phyloP scores from a whole-genome alignment of 225 moss, liverwort and hornwort species.

The Takakia lepidozioides region DNA sequence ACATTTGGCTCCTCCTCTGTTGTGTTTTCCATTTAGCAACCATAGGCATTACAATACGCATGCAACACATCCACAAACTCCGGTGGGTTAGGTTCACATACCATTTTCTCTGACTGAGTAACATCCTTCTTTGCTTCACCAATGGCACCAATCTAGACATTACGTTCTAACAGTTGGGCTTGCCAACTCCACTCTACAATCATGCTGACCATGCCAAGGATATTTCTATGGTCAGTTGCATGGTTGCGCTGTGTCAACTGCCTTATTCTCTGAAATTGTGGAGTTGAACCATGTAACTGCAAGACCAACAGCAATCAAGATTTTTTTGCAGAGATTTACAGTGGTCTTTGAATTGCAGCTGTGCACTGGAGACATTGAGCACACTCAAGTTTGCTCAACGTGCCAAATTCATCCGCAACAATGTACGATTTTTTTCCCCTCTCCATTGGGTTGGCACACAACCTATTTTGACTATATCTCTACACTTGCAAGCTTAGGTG shows the following conservation, averaged over 20 bases:
- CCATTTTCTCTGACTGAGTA: too few species aligned
- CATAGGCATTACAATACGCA: too few species aligned
- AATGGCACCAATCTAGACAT: too few species aligned
- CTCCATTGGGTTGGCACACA: neutral
- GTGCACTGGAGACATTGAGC: conserved; percentile 54
- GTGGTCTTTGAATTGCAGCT: conserved; percentile 18
- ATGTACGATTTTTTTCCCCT: conserved; percentile 18
- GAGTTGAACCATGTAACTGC: neutral
- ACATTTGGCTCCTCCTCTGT: neutral
- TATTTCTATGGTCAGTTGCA: neutral
- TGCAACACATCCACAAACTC: too few species aligned
- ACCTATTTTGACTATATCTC: neutral
- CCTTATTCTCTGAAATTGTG: neutral
- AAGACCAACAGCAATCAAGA: neutral
- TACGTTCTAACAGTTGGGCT: too few species aligned
- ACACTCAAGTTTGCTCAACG: conserved; percentile 65
- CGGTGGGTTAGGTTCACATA: too few species aligned
- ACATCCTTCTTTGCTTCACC: too few species aligned
- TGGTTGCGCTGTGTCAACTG: neutral
- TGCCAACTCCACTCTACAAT: too few species aligned
- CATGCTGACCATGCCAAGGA: too few species aligned
- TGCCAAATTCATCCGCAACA: conserved; percentile 65
- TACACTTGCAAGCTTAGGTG: too few species aligned
- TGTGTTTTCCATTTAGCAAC: too few species aligned
- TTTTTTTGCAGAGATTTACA: neutral